These are phyloP conservation scores for Amphibolis antarctica DNA, from an alignment of 106 monocot genomes.

Conservation along the genomic window DNA sequence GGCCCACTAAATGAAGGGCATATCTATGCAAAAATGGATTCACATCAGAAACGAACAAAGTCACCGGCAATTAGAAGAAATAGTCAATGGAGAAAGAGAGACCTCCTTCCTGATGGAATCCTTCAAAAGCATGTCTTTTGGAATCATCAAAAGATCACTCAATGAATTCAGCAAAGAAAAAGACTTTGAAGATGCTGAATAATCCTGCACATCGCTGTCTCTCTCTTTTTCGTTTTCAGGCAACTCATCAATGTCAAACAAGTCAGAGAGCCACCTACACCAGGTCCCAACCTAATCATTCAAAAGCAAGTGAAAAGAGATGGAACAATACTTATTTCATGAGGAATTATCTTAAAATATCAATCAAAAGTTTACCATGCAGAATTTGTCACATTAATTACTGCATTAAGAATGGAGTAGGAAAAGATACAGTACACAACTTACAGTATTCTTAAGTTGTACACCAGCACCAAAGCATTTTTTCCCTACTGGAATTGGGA, in stretches of 20 bases:
- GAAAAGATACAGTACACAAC: neutral
- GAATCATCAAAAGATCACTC: conserved; percentile 94
- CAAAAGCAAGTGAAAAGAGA: neutral
- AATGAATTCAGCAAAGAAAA: conserved; percentile 75
- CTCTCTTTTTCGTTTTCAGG: conserved; percentile 23
- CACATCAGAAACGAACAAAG: neutral
- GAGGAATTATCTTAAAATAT: neutral
- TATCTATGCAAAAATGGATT: conserved; percentile 31
- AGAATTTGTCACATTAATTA: neutral
- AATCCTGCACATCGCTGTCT: conserved; percentile 19
- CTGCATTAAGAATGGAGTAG: too few species aligned
- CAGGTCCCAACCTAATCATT: conserved; percentile 74
- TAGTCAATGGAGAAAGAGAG: neutral
- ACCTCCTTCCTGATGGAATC: conserved; percentile 72
- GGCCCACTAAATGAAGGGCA: conserved; percentile 66
- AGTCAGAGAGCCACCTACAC: conserved; percentile 70
- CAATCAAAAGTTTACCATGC: neutral
- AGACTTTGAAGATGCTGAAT: conserved; percentile 31
- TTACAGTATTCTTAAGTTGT: conserved; percentile 91
- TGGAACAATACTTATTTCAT: neutral
- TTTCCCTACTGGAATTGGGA: conserved; percentile 64
- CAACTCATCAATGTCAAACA: conserved; percentile 68
- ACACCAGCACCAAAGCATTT: conserved; percentile 78
- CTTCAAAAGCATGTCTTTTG: conserved; percentile 77
- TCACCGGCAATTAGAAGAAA: neutral